Evolutionary conservation across 1,284 basidiomycete genomes (phyloP).

Genomic region (Spongispora temasekensis): DNA sequence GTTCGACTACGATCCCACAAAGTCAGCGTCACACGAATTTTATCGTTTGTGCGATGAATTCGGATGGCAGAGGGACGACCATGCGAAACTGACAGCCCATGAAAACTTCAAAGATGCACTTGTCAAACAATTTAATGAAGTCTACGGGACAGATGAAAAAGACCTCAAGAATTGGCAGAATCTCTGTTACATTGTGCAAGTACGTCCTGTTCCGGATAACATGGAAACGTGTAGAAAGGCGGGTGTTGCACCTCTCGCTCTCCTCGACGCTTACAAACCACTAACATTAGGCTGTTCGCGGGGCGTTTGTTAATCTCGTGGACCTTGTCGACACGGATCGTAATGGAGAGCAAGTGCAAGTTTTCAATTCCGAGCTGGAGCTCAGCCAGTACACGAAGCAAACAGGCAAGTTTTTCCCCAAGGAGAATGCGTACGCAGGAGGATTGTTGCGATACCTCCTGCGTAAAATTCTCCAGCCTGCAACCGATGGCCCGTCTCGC

Average conservation of each 20-base stretch:
- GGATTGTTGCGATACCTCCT: conserved; percentile 19
- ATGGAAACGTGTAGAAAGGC: conserved; percentile 13
- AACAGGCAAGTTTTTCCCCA: conserved; percentile 19
- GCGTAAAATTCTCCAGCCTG: conserved; percentile 17
- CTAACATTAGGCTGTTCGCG: conserved; percentile 6
- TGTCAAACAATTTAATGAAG: conserved; percentile 17
- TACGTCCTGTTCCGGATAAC: conserved; percentile 13
- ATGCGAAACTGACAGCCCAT: neutral
- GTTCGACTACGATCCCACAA: conserved; percentile 14
- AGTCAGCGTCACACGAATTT: conserved; percentile 22
- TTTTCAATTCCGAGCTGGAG: conserved; percentile 13
- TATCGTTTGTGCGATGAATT: conserved; percentile 19
- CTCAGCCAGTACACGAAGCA: conserved; percentile 12
- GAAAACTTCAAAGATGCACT: conserved; percentile 13
- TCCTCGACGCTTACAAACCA: neutral
- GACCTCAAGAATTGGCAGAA: conserved; percentile 12
- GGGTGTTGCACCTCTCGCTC: neutral
- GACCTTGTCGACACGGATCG: conserved; percentile 18
- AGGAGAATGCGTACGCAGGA: conserved; percentile 21
- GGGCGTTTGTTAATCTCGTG: conserved; percentile 16
- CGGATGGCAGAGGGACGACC: conserved; percentile 4
- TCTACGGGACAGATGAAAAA: conserved; percentile 16
- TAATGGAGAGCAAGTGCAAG: neutral
- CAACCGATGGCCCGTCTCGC: neutral
- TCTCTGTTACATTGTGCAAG: conserved; percentile 5